Conservation (phyloP, 129 eudicot species). For the Erigeron canadensis region DNA sequence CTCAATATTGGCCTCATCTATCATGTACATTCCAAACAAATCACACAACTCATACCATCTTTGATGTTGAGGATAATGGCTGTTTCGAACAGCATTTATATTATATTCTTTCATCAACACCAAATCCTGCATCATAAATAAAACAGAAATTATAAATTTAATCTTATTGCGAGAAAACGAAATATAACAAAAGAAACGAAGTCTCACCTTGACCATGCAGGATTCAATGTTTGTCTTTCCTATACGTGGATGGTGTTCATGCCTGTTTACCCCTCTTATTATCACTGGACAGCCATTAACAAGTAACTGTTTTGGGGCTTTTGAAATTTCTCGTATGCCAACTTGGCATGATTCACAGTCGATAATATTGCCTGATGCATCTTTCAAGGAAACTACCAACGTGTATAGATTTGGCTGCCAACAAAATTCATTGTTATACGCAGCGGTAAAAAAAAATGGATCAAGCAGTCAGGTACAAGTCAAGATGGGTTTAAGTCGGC, state of each 20-base stretch:
- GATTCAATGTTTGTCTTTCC: slow-evolving; percentile 93
- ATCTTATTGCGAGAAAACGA: slow-evolving; percentile 7
- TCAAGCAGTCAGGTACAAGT: not conserved
- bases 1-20: slow-evolving; percentile 97
- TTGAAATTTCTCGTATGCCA: slow-evolving; percentile 73
- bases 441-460: not conserved
- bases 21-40: slow-evolving; percentile 98
- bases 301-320: slow-evolving; percentile 87
- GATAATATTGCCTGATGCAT: slow-evolving; percentile 62
- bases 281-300: slow-evolving; percentile 89
- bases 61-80: slow-evolving; percentile 97
- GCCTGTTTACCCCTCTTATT: slow-evolving; percentile 97
- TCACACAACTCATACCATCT: slow-evolving; percentile 98
- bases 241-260: slow-evolving; percentile 93
- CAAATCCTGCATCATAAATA: slow-evolving; percentile 58
- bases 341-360: slow-evolving; percentile 97
- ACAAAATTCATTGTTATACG: slow-evolving; percentile 12
- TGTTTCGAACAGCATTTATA: slow-evolving; percentile 92
- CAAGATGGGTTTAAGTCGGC: not conserved
- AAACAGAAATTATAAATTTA: not conserved
- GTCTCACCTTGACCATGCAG: slow-evolving; percentile 93
- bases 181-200: slow-evolving; percentile 15
- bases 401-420: slow-evolving; percentile 92
- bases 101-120: slow-evolving; percentile 92
- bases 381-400: slow-evolving; percentile 78